phyloP scores from a whole-genome alignment of 2,329 filamentous ascomycete species.

The Alternaria hordeiaustralica region DNA sequence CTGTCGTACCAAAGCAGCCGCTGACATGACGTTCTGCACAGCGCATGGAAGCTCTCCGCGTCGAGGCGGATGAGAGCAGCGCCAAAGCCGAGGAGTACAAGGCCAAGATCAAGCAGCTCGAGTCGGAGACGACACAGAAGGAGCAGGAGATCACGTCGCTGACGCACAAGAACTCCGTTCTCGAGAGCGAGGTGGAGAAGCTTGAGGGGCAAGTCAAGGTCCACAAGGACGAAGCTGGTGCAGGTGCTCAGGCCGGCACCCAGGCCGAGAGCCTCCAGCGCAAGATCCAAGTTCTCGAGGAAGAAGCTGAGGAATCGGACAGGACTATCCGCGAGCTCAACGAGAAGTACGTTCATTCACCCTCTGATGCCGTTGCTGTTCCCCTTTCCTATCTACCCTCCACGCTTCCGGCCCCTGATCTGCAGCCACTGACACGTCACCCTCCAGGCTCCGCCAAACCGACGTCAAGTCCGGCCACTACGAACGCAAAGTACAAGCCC shows the following conservation, averaged over 20 bases:
- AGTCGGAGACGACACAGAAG: conserved; percentile 95
- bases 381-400: not conserved
- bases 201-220: conserved; percentile 83
- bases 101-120: conserved; percentile 82
- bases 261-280: conserved; percentile 92
- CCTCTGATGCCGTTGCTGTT: not conserved
- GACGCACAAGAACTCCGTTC: conserved; percentile 90
- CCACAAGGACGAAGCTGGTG: conserved; percentile 83
- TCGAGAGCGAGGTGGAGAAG: conserved; percentile 92
- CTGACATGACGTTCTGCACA: conserved; percentile 51
- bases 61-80: conserved; percentile 87
- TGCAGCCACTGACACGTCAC: conserved; percentile 27
- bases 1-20: conserved; percentile 4
- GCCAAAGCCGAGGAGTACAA: conserved; percentile 87
- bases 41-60: conserved; percentile 95
- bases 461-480: conserved; percentile 99
- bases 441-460: conserved; percentile 87
- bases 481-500: conserved; percentile 97
- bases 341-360: conserved; percentile 80
- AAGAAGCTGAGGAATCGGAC: conserved; percentile 96
- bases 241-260: conserved; percentile 80
- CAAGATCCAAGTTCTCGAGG: conserved; percentile 93
- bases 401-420: conserved; percentile 5
- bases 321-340: conserved; percentile 96
- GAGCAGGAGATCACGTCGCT: conserved; percentile 98